phyloP scores from a whole-genome alignment of 1,284 basidiomycete genomes.

The Cutaneotrichosporon sp. region DNA sequence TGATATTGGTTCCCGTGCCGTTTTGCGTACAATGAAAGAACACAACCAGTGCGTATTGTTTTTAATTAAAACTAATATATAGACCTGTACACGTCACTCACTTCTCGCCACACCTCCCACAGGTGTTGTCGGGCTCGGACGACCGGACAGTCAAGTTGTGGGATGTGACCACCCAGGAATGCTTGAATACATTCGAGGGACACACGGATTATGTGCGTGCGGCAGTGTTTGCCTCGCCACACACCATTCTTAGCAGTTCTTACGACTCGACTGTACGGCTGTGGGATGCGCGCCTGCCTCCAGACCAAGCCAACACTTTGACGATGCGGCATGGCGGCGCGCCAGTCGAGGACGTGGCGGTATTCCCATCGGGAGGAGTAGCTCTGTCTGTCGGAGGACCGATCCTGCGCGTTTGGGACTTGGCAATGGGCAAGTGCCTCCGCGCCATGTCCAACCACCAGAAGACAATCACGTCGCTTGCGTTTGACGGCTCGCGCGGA shows the following conservation, averaged over 20 bases:
- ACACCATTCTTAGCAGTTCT: constrained; percentile 84
- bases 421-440: constrained; percentile 84
- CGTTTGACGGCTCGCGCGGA: constrained; percentile 66
- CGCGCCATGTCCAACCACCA: constrained; percentile 94
- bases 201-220: constrained; percentile 96
- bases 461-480: constrained; percentile 89
- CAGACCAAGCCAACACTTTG: constrained; percentile 59
- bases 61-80: background rate
- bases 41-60: constrained; percentile 79
- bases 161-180: constrained; percentile 89
- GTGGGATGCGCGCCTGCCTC: constrained; percentile 70
- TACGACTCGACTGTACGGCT: constrained; percentile 91
- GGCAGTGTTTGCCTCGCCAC: constrained; percentile 79
- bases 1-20: constrained; percentile 90
- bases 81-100: constrained; percentile 87
- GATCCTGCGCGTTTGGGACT: constrained; percentile 91
- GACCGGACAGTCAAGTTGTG: constrained; percentile 91
- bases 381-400: constrained; percentile 87
- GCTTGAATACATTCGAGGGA: constrained; percentile 72
- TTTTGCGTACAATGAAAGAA: constrained; percentile 84
- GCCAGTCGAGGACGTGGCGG: constrained; percentile 91
- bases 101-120: constrained; percentile 80
- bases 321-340: constrained; percentile 65
- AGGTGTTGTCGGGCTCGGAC: constrained; percentile 91
- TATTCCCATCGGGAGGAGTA: constrained; percentile 86